Evolutionary conservation across 345 rosid species (phyloP), one percentile per base, ranked within the genome.

Genomic region (Arabis alpina): DNA sequence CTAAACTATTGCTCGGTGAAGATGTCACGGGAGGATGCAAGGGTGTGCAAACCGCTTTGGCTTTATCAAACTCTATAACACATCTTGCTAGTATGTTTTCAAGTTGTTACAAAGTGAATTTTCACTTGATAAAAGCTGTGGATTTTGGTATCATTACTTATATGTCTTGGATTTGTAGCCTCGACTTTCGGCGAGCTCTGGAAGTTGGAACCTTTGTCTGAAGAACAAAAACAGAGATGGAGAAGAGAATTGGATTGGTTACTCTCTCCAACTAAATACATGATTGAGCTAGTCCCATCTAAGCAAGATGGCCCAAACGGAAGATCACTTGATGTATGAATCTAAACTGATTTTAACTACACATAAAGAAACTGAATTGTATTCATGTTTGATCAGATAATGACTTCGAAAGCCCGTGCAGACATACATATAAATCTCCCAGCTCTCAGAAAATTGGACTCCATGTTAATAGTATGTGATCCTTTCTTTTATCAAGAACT

Each of bases 271-370:
- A 85, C 97, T 14, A 89, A 88, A 74, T 89, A 86, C 73, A 93
- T 93, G 96, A 91, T 93, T 54, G 93, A 93, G 86, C 72, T 93
- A 57, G 99, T 93, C 57, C 99, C 99, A 66, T 84, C 95, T n/a
- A 91, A 83, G 87, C 99, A 91, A 81, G 84, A 74, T 70, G 88
- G 88, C 42, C 82, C 80, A 30, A 86, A 85, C 82, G 99, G 99
- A 60, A 75, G 83, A 69, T 87, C 79, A 24, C 32, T 89, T 72
- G 99, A 93, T 94, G 98, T 93, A 72, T 32, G 60, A 0, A 44
- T 45, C 65, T 37, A 28, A 30, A 32, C 36, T 32, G 11, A 9
- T 8, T 58, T 53, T 24, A 36, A 28, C 14, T 8, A 30, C 43
- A 49, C 40, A 23, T 16, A 27, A 63, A 57, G 71, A 62, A 50